A percentile compares a stretch with the other conserved stretches of the same genome.
Evolutionary conservation across 345 rosid genomes (phyloP).

Genomic region (Clarkia xantiana): DNA sequence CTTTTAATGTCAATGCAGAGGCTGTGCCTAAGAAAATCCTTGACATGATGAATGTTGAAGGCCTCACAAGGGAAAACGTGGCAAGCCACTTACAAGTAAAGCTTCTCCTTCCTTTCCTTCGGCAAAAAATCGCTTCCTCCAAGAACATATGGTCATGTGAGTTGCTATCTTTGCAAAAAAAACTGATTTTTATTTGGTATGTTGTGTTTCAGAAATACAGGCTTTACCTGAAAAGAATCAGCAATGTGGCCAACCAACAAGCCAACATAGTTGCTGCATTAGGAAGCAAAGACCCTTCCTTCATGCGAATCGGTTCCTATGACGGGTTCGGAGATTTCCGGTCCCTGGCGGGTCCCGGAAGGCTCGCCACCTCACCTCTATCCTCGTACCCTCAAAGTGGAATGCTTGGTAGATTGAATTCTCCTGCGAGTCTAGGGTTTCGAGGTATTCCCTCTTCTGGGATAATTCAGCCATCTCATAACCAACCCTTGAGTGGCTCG

Average conservation of each 20-base stretch:
- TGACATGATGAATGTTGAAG: slow-evolving; percentile 80
- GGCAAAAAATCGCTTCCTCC: too few species aligned
- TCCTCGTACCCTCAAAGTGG: slow-evolving; percentile 45
- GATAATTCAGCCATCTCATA: slow-evolving; percentile 19
- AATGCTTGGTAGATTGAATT: slow-evolving; percentile 50
- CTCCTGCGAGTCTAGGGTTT: slow-evolving; percentile 51
- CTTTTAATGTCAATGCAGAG: slow-evolving; percentile 33
- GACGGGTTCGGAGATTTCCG: slow-evolving; percentile 39
- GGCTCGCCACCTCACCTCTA: slow-evolving; percentile 33
- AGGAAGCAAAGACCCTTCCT: slow-evolving; percentile 47
- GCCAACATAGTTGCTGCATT: slow-evolving; percentile 39
- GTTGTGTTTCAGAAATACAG: slow-evolving; percentile 54
- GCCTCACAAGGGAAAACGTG: slow-evolving; percentile 90
- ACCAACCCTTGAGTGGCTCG: slow-evolving; percentile 22
- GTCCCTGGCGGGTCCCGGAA: slow-evolving; percentile 30
- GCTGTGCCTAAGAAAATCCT: slow-evolving; percentile 96
- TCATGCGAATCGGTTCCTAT: slow-evolving; percentile 39
- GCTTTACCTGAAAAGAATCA: slow-evolving; percentile 60
- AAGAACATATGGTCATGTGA: too few species aligned
- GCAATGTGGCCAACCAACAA: slow-evolving; percentile 31
- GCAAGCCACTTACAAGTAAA: slow-evolving; percentile 92
- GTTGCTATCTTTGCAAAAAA: too few species aligned
- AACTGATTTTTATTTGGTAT: too few species aligned
- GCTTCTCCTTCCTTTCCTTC: slow-evolving; percentile 1
- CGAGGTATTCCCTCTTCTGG: slow-evolving; percentile 51